Evolutionary conservation across 2,329 filamentous ascomycete species (phyloP).

Genomic region (Nannizziopsis arthrosporioides): DNA sequence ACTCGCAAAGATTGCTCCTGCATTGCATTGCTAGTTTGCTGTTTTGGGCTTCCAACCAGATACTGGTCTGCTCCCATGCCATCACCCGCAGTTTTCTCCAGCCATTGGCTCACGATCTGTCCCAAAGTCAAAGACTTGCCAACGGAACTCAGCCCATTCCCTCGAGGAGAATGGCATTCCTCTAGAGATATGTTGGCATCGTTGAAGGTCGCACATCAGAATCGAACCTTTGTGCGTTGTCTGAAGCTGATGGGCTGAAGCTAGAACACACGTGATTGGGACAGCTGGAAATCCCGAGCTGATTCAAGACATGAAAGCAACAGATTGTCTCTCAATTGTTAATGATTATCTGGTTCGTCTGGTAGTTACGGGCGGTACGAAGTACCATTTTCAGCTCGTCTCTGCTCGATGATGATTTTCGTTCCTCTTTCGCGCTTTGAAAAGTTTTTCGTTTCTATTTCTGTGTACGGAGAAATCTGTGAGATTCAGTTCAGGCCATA

Average conservation of each 20-base stretch:
- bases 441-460: not conserved
- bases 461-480: no score
- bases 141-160: no score
- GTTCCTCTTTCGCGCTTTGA: not conserved
- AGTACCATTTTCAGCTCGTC: no score
- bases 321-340: not conserved
- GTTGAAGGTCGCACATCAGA: not conserved
- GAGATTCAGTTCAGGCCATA: not conserved
- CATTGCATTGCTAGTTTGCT: not conserved
- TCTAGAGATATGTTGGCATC: not conserved
- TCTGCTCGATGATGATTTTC: no score
- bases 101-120: no score
- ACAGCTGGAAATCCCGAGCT: not conserved
- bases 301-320: not conserved
- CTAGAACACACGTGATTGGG: not conserved
- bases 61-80: not conserved
- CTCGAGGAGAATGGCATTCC: no score
- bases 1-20: not conserved
- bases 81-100: not conserved
- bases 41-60: not conserved
- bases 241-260: slow-evolving; percentile 8
- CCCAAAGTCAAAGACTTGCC: no score
- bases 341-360: no score
- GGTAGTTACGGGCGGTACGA: no score
- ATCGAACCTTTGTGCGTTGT: slow-evolving; percentile 2